These are phyloP conservation scores for Wickerhamomyces strasburgensis DNA, from an alignment of 805 yeast species.

Conservation along the genomic window DNA sequence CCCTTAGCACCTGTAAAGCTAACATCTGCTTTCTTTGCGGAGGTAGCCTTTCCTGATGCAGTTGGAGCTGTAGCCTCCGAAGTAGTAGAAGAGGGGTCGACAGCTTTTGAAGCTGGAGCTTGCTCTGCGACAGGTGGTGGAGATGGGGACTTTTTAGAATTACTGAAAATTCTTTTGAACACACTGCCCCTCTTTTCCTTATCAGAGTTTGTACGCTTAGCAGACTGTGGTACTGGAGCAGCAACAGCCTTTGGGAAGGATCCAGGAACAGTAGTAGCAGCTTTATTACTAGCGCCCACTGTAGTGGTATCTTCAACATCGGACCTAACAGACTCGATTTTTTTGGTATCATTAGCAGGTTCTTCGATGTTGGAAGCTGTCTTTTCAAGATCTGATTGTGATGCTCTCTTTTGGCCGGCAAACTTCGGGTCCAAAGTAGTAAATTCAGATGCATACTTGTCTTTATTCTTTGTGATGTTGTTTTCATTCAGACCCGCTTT, in stretches of 20 bases:
- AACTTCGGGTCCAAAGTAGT: slow-evolving; percentile 22
- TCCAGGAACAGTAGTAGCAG: too few relatives aligned
- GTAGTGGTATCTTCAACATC: slow-evolving; percentile 1
- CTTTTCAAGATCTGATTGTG: not conserved
- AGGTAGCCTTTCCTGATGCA: too few relatives aligned
- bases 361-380: not conserved
- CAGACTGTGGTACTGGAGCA: not conserved
- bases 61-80: slow-evolving; percentile 7
- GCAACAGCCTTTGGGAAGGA: not conserved
- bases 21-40: too few relatives aligned
- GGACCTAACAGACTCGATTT: not conserved
- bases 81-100: slow-evolving; percentile 6
- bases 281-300: too few relatives aligned
- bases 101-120: slow-evolving; percentile 3
- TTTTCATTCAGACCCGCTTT: not conserved
- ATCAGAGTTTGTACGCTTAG: not conserved
- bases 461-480: slow-evolving; percentile 1
- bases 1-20: too few relatives aligned
- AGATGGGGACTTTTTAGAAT: not conserved
- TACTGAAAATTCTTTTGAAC: not conserved
- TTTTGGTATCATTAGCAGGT: not conserved
- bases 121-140: not conserved
- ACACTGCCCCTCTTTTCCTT: not conserved
- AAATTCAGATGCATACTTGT: slow-evolving; percentile 2
- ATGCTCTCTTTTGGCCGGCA: slow-evolving; percentile 9